A percentile compares a stretch with the other conserved stretches of the same genome.
Conservation (phyloP, 1,139 yeast genomes). For the Nakaseomyces nivariensis region DNA sequence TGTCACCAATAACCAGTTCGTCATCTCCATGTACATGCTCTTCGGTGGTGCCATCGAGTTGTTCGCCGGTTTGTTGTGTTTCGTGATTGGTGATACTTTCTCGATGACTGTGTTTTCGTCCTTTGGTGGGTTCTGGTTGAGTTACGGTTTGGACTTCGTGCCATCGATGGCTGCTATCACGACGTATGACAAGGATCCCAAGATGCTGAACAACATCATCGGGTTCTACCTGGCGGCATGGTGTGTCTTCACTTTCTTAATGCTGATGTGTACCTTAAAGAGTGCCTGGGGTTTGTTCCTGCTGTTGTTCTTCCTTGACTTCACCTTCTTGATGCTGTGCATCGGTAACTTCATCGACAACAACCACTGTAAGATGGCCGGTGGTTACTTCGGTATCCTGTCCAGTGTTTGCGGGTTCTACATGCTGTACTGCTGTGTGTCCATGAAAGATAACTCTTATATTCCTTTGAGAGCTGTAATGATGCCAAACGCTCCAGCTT, state of each 20-base stretch:
- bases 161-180: constrained; percentile 46
- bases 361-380: constrained; percentile 46
- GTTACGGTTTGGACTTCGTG: constrained; percentile 49
- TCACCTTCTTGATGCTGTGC: constrained; percentile 48
- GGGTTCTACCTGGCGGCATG: constrained; percentile 60
- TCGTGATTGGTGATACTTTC: constrained; percentile 55
- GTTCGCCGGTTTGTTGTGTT: constrained; percentile 58
- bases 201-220: constrained; percentile 38
- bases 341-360: constrained; percentile 46
- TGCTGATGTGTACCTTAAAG: constrained; percentile 50
- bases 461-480: constrained; percentile 46
- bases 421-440: constrained; percentile 60
- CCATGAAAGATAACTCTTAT: constrained; percentile 53
- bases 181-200: constrained; percentile 39
- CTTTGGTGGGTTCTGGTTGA: constrained; percentile 70
- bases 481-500: constrained; percentile 38
- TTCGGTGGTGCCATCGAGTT: constrained; percentile 58
- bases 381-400: constrained; percentile 58
- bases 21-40: constrained; percentile 43
- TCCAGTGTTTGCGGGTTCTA: constrained; percentile 56
- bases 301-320: constrained; percentile 43
- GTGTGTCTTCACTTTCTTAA: constrained; percentile 51
- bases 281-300: constrained; percentile 53
- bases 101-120: constrained; percentile 57
- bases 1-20: constrained; percentile 38